Evolutionary conservation across 179 eudicot species (phyloP), one percentile per base, ranked within the genome.

Genomic region (Beta corolliflora): DNA sequence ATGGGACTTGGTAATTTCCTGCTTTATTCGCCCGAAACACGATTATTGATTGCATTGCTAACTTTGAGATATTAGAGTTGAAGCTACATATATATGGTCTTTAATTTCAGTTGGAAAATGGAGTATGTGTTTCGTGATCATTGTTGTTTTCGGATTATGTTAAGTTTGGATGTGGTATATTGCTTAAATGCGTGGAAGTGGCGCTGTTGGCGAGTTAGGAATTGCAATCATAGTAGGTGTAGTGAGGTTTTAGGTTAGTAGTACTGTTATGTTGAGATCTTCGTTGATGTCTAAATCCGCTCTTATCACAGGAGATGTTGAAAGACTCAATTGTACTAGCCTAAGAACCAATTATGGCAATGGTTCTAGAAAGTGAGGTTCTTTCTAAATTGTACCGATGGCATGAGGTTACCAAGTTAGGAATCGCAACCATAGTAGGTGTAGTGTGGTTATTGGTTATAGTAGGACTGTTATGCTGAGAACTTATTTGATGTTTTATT

Each of bases 1-100:
- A 0, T 96, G 99, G 99, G 98, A 96, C 68, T 78, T 91, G 99
- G 99, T 96, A 92, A 73, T 48, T 70, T 23, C 48, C 46, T n/a
- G 44, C 25, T 46, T 48, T 16, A 14, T 64, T 8, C 4, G 25
- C 19, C 8, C 13, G 0, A 55, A 9, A 21, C 66, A 6, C 3
- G 3, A 5, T 21, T 61, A 61, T 19, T 61, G 10, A 46, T 19
- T 45, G 6, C 73, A 44, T 7, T 6, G 7, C 44, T 41, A 61
- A 19, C 5, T 59, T 19, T 59, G 1, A 59, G 64, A 14, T 59
- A 36, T 2, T 36, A 36, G 41, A 36, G 41, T 36, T 36, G 41
- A 36, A 36, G 41, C 41, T n/a, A 7, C 16, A 71, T 48, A 59
- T 59, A 29, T 18, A 16, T 59, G 76, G 3, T 53, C 21, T 13